phyloP scores from a whole-genome alignment of 2,329 filamentous ascomycete species.

The Penicillium sp. region DNA sequence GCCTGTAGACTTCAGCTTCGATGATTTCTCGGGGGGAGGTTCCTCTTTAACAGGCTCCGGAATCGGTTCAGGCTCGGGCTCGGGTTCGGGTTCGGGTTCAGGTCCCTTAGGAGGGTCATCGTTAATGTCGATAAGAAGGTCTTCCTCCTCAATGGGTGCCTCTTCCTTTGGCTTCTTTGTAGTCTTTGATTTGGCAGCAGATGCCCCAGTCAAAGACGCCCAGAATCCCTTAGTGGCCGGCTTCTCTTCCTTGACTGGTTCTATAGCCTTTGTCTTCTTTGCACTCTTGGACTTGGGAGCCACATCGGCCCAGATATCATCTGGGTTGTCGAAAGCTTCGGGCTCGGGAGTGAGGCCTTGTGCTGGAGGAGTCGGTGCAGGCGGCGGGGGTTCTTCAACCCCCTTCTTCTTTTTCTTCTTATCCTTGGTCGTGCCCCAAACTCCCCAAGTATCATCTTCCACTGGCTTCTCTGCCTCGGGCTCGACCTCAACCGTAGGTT shows the following conservation, averaged over 20 bases:
- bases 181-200: conserved; percentile 44
- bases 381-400: conserved; percentile 48
- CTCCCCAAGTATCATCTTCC: conserved; percentile 33
- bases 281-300: conserved; percentile 40
- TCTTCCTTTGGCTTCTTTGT: conserved; percentile 40
- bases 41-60: conserved; percentile 22
- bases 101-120: conserved; percentile 38
- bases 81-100: conserved; percentile 32
- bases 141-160: conserved; percentile 23
- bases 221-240: conserved; percentile 45
- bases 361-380: conserved; percentile 50
- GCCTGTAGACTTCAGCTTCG: conserved; percentile 45
- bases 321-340: conserved; percentile 33
- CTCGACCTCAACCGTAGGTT: conserved; percentile 31
- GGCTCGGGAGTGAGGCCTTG: conserved; percentile 46
- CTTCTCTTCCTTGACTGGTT: conserved; percentile 38
- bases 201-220: conserved; percentile 44
- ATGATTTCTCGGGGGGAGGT: conserved; percentile 41
- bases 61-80: conserved; percentile 33
- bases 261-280: conserved; percentile 32
- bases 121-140: conserved; percentile 41
- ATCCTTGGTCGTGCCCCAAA: conserved; percentile 42
- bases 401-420: conserved; percentile 55
- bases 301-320: conserved; percentile 42
- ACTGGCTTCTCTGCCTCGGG: conserved; percentile 18